phyloP scores from a whole-genome alignment of 192 early-diverging fungal species.

The Backusella psychrophila region DNA sequence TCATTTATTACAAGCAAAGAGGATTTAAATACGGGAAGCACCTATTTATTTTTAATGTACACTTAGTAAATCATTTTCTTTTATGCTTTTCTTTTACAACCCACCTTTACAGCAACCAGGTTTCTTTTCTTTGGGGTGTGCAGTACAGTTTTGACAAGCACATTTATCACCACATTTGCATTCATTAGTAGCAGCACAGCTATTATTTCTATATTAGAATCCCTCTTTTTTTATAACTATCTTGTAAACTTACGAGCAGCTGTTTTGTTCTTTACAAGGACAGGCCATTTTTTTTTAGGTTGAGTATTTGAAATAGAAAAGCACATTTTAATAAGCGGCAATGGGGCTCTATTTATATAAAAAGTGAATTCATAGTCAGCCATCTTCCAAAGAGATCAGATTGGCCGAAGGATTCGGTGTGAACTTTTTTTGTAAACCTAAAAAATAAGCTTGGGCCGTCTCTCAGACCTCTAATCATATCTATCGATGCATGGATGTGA shows the following conservation, averaged over 20 bases:
- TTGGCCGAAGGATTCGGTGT: not conserved
- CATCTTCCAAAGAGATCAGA: not conserved
- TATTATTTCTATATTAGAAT: not conserved
- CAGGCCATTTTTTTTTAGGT: not conserved
- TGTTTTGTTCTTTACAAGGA: not conserved
- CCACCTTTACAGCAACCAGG: not conserved
- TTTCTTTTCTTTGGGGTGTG: not conserved
- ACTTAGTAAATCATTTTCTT: not conserved
- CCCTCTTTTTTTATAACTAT: not conserved
- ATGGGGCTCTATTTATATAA: not conserved
- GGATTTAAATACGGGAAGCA: not conserved
- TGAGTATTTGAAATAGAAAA: not conserved
- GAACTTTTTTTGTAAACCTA: not conserved
- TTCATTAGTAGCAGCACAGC: not conserved
- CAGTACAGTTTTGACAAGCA: conserved; percentile 8
- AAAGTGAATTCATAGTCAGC: not conserved
- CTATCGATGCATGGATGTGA: too few relatives aligned
- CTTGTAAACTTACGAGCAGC: not conserved
- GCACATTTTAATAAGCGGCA: not conserved
- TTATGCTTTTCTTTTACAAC: not conserved
- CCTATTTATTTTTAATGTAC: not conserved
- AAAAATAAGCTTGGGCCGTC: not conserved
- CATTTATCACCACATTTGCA: conserved; percentile 6
- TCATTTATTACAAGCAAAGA: not conserved
- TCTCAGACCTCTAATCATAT: not conserved